Conservation (phyloP, 2,329 filamentous ascomycete genomes). For the Didymella sp. region DNA sequence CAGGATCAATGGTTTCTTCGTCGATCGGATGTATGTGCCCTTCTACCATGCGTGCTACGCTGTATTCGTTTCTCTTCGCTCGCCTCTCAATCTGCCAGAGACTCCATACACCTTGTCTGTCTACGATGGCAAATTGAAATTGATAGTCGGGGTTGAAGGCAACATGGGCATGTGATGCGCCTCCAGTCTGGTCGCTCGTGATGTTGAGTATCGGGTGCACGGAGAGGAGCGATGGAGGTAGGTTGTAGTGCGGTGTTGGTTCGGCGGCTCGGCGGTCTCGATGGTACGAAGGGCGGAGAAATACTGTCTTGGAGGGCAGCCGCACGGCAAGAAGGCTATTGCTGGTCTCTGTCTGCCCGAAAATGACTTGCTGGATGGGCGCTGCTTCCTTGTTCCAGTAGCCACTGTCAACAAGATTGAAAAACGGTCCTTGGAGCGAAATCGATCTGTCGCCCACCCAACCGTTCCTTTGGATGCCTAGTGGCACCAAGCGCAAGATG, state of each 20-base stretch:
- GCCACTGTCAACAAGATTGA: conserved; percentile 55
- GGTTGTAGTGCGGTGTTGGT: conserved; percentile 28
- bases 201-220: conserved; percentile 64
- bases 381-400: conserved; percentile 64
- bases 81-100: conserved; percentile 65
- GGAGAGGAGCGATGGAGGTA: conserved; percentile 60
- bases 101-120: conserved; percentile 70
- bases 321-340: conserved; percentile 60
- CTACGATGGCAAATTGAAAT: conserved; percentile 70
- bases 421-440: conserved; percentile 57
- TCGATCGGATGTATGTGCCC: conserved; percentile 22
- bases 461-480: conserved; percentile 61
- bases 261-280: conserved; percentile 19
- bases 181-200: conserved; percentile 61
- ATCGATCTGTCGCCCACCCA: conserved; percentile 59
- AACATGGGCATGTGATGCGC: conserved; percentile 66
- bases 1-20: background rate
- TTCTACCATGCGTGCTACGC: conserved; percentile 43
- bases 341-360: conserved; percentile 55
- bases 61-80: conserved; percentile 41
- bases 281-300: conserved; percentile 54
- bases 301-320: conserved; percentile 52
- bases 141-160: conserved; percentile 68
- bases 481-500: conserved; percentile 61
- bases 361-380: conserved; percentile 63